These are phyloP conservation scores for Alternaria ventricosa DNA, from an alignment of 2,329 filamentous ascomycete genomes.

Conservation along the genomic window DNA sequence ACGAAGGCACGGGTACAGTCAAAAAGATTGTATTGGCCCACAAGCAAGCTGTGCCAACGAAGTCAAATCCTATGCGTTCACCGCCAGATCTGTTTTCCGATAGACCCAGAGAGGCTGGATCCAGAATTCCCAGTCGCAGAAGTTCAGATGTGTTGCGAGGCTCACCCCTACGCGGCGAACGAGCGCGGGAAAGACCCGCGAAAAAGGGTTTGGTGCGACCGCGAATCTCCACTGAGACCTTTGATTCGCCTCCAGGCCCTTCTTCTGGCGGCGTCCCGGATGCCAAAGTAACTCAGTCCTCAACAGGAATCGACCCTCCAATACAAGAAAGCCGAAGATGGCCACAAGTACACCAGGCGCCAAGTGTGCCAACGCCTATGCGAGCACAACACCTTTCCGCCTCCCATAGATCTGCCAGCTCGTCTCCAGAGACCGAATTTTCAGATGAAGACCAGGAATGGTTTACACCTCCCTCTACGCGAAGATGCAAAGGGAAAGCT, in stretches of 20 bases:
- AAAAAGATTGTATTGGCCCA: constrained; percentile 2
- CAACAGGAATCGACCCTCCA: background rate
- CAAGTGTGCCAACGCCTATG: background rate
- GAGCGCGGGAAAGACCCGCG: background rate
- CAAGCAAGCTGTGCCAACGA: background rate
- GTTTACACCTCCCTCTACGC: constrained; percentile 23
- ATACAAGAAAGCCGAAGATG: constrained; percentile 6
- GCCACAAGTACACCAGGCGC: background rate
- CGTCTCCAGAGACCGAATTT: background rate
- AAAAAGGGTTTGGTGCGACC: constrained; percentile 18
- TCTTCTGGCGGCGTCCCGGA: background rate
- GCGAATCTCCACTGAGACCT: constrained; percentile 28
- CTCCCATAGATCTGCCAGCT: background rate
- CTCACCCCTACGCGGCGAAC: constrained; percentile 8
- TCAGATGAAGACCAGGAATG: constrained; percentile 18
- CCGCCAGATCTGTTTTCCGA: constrained; percentile 19
- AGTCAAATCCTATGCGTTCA: constrained; percentile 1
- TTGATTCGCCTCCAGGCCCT: constrained; percentile 9
- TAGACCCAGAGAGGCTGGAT: background rate
- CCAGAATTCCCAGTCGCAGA: background rate
- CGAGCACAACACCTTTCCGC: background rate
- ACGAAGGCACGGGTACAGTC: constrained; percentile 15
- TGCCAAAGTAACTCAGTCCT: background rate
- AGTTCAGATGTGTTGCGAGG: constrained; percentile 7
- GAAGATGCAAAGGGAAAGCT: constrained; percentile 3